Evolutionary conservation across 2,329 filamentous ascomycete species (phyloP).

Genomic region (Davidsoniella eucalypti): DNA sequence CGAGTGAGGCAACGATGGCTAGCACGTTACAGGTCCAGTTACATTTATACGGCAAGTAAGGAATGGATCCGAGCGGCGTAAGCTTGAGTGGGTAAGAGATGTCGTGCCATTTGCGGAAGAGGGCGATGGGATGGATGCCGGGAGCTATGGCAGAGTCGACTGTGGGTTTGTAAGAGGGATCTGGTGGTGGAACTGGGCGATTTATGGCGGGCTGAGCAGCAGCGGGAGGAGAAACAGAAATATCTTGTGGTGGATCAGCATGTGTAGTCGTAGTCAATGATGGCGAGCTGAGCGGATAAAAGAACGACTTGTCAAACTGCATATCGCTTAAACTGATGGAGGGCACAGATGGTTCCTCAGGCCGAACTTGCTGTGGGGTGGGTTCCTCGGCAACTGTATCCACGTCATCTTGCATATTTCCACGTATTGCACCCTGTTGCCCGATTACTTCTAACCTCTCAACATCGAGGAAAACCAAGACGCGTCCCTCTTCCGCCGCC

Average conservation of each 20-base stretch:
- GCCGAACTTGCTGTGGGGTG: neutral
- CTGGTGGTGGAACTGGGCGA: constrained; percentile 2
- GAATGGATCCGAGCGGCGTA: constrained; percentile 32
- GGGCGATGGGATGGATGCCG: constrained; percentile 18
- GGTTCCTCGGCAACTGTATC: neutral
- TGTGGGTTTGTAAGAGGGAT: constrained; percentile 5
- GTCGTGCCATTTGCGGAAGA: constrained; percentile 27
- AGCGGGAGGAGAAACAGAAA: neutral
- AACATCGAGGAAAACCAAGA: constrained; percentile 1
- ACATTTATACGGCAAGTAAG: constrained; percentile 36
- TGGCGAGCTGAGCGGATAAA: constrained; percentile 1
- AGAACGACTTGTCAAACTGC: constrained; percentile 10
- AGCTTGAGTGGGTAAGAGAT: constrained; percentile 31
- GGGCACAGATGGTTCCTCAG: neutral
- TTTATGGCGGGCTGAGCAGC: constrained; percentile 20
- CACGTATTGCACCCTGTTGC: neutral
- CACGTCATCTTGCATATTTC: neutral
- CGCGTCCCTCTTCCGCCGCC: neutral
- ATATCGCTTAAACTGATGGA: constrained; percentile 9
- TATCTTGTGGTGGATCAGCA: neutral
- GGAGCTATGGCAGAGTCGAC: neutral
- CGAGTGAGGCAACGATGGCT: constrained; percentile 31
- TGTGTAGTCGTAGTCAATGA: neutral
- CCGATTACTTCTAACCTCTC: constrained; percentile 1
- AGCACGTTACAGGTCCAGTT: constrained; percentile 42